A percentile compares a stretch with the other conserved stretches of the same genome.
Conservation (phyloP, 176 grass and related monocot species). For the Phragmites australis region DNA sequence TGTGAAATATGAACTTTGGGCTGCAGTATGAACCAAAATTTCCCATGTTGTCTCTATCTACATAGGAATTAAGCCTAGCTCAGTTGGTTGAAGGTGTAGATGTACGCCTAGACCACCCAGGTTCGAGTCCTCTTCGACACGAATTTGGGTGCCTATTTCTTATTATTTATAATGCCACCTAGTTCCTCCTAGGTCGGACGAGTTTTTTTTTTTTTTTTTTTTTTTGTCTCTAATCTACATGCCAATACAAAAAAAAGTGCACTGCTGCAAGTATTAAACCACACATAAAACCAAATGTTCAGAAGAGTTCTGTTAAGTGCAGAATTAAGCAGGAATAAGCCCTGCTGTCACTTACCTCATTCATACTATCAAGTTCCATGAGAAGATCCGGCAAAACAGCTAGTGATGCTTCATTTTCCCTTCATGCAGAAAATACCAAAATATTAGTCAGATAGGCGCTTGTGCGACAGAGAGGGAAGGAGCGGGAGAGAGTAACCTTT, state of each 20-base stretch:
- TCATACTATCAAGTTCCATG: constrained; percentile 95
- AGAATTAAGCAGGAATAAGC: constrained; percentile 25
- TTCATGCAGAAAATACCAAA: constrained; percentile 40
- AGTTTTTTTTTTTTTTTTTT: too few species aligned
- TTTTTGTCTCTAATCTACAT: too few species aligned
- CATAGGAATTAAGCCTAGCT: too few species aligned
- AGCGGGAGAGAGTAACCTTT: constrained; percentile 60
- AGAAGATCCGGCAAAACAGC: constrained; percentile 97
- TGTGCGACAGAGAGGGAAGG: background rate
- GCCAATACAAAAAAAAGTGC: constrained; percentile 13
- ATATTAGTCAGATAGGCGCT: constrained; percentile 11
- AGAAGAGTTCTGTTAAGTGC: constrained; percentile 9
- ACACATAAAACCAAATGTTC: constrained; percentile 7
- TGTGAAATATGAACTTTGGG: constrained; percentile 3
- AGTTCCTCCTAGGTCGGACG: too few species aligned
- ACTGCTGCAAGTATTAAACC: constrained; percentile 15
- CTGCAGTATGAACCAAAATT: background rate
- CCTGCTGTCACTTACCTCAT: constrained; percentile 60
- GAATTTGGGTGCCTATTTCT: too few species aligned
- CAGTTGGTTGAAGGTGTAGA: too few species aligned
- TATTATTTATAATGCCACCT: too few species aligned
- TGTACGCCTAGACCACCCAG: too few species aligned
- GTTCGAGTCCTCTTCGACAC: too few species aligned
- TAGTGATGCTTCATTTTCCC: constrained; percentile 98
- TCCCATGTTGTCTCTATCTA: background rate